phyloP scores from a whole-genome alignment of 2,329 filamentous ascomycete species.

The Decorospora gaudefroyi region DNA sequence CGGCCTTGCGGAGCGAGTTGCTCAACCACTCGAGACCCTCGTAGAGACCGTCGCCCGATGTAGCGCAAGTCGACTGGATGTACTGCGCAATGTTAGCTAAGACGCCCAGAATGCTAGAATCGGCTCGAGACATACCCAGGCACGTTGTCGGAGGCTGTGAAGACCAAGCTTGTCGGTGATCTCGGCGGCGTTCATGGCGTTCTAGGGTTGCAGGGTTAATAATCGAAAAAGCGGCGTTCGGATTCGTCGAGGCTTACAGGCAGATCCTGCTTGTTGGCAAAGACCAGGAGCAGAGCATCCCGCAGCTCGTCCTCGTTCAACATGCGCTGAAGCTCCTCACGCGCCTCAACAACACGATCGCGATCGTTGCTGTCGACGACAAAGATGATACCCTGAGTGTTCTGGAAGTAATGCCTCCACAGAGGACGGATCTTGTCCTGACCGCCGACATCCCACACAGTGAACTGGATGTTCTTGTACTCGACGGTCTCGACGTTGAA shows the following conservation, averaged over 20 bases:
- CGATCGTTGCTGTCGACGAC: constrained; percentile 96
- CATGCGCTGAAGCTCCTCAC: constrained; percentile 92
- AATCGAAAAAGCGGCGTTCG: background rate
- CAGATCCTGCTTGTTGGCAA: constrained; percentile 99
- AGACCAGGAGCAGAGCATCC: constrained; percentile 89
- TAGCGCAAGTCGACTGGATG: constrained; percentile 99
- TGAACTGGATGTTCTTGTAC: constrained; percentile 99
- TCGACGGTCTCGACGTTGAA: constrained; percentile 99
- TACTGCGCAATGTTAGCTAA: constrained; percentile 60
- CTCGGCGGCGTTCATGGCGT: constrained; percentile 99
- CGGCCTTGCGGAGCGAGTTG: constrained; percentile 60
- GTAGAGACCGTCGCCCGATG: constrained; percentile 98
- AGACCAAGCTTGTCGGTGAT: constrained; percentile 99
- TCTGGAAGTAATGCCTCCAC: constrained; percentile 96
- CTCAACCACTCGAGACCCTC: constrained; percentile 80
- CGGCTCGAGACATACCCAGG: constrained; percentile 75
- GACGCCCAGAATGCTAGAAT: background rate
- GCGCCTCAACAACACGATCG: constrained; percentile 87
- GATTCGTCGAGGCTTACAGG: constrained; percentile 60
- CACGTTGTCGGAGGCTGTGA: constrained; percentile 96
- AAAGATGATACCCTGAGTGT: constrained; percentile 97
- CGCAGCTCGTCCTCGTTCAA: constrained; percentile 98
- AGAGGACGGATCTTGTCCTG: constrained; percentile 98
- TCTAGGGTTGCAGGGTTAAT: constrained; percentile 59
- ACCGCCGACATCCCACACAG: constrained; percentile 97